These are phyloP conservation scores for Diaporthe nobilis DNA, from an alignment of 2,329 filamentous ascomycete genomes.

Conservation along the genomic window DNA sequence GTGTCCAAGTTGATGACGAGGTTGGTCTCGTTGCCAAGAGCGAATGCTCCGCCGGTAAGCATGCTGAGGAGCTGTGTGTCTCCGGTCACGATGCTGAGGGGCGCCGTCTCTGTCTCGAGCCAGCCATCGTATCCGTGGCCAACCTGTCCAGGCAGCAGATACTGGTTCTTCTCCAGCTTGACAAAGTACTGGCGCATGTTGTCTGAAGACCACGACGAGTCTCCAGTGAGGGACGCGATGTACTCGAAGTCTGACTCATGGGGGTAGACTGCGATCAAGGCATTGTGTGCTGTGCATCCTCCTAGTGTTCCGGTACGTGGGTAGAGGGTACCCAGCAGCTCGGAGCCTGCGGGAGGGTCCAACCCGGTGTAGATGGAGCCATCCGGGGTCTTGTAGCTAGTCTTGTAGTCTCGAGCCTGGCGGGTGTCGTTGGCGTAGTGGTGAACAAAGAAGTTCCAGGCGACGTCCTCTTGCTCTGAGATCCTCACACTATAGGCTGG, in stretches of 20 bases:
- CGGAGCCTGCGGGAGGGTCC: constrained; percentile 47
- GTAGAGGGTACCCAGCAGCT: constrained; percentile 47
- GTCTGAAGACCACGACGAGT: constrained; percentile 46
- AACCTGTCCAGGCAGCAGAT: constrained; percentile 47
- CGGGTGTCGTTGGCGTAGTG: constrained; percentile 43
- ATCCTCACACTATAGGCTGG: constrained; percentile 19
- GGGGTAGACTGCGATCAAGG: constrained; percentile 18
- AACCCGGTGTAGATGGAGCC: constrained; percentile 35
- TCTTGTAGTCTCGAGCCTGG: constrained; percentile 30
- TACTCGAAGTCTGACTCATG: constrained; percentile 23
- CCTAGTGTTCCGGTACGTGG: constrained; percentile 46
- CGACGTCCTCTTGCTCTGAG: constrained; percentile 3
- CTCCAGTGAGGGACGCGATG: constrained; percentile 9
- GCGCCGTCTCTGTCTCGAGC: constrained; percentile 60
- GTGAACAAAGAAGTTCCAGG: constrained; percentile 34
- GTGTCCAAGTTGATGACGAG: constrained; percentile 26
- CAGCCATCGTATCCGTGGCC: constrained; percentile 68
- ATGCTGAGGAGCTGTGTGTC: constrained; percentile 56
- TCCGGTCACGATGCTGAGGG: constrained; percentile 59
- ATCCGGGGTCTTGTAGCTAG: constrained; percentile 28
- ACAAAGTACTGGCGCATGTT: constrained; percentile 65
- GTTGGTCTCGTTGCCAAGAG: constrained; percentile 32
- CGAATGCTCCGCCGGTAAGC: constrained; percentile 30
- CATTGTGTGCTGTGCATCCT: constrained; percentile 61
- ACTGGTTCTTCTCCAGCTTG: constrained; percentile 59